Conservation (phyloP, 1,284 basidiomycete species). For the Paramarasmius palmivorus region DNA sequence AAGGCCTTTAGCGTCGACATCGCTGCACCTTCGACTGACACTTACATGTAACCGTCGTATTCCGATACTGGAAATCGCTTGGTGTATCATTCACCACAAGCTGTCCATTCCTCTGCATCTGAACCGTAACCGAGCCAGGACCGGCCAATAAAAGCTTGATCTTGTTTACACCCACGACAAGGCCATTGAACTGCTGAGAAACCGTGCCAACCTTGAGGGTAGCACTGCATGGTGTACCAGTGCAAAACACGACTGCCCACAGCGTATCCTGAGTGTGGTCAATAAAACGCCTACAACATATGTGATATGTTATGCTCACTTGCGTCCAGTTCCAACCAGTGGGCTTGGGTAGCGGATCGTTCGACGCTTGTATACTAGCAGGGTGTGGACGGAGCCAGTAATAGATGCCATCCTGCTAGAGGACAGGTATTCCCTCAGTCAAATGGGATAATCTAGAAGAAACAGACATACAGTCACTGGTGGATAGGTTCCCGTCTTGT, state of each 20-base stretch:
- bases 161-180: conserved; percentile 36
- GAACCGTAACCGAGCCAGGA: conserved; percentile 1
- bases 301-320: conserved; percentile 25
- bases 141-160: conserved; percentile 20
- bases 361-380: conserved; percentile 38
- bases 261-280: conserved; percentile 34
- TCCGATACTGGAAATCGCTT: conserved; percentile 4
- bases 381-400: conserved; percentile 65
- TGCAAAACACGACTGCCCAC: conserved; percentile 56
- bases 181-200: conserved; percentile 31
- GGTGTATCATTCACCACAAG: conserved; percentile 5
- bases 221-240: conserved; percentile 40
- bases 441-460: conserved; percentile 26
- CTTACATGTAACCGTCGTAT: conserved; percentile 6
- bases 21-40: background rate
- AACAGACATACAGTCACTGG: conserved; percentile 38
- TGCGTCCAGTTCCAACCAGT: conserved; percentile 43
- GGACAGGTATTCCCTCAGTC: background rate
- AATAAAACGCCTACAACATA: background rate
- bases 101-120: conserved; percentile 3
- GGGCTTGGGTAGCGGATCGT: conserved; percentile 37
- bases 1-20: background rate
- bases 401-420: conserved; percentile 54
- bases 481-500: conserved; percentile 67
- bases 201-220: conserved; percentile 40